Percentiles rank a stretch among this genome's conserved stretches.
Evolutionary conservation across 1,284 basidiomycete genomes (phyloP).

Genomic region (Meira miltonrushii): DNA sequence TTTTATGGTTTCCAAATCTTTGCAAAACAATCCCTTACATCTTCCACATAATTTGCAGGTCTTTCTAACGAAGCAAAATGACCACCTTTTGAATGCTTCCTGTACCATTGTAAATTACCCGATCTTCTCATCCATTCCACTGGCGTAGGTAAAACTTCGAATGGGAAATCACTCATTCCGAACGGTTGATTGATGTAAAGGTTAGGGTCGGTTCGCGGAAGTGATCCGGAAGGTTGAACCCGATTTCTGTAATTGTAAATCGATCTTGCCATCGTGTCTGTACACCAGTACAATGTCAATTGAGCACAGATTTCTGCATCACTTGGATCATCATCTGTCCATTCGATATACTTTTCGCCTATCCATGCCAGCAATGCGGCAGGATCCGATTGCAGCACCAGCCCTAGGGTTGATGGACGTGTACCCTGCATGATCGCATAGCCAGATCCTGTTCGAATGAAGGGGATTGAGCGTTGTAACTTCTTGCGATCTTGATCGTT

Average conservation of each 20-base stretch:
- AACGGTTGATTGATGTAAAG: conserved; percentile 51
- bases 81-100: conserved; percentile 50
- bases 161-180: conserved; percentile 53
- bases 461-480: conserved; percentile 27
- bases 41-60: conserved; percentile 51
- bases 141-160: conserved; percentile 53
- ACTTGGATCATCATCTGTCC: conserved; percentile 48
- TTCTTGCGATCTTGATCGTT: conserved; percentile 30
- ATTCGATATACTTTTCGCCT: conserved; percentile 54
- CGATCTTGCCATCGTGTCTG: conserved; percentile 53
- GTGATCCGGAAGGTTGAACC: too few species aligned
- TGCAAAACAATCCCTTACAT: conserved; percentile 38
- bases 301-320: conserved; percentile 48
- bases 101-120: conserved; percentile 51
- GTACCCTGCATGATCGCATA: conserved; percentile 50
- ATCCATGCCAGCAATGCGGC: conserved; percentile 55
- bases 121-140: conserved; percentile 49
- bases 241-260: conserved; percentile 55
- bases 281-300: conserved; percentile 54
- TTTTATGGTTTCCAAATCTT: conserved; percentile 22
- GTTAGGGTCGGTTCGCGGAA: conserved; percentile 17
- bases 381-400: conserved; percentile 51
- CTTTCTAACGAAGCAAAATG: conserved; percentile 54
- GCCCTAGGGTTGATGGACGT: conserved; percentile 53
- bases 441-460: conserved; percentile 26